These are phyloP conservation scores for Starmerella floricola DNA, from an alignment of 805 yeast species.

Conservation along the genomic window DNA sequence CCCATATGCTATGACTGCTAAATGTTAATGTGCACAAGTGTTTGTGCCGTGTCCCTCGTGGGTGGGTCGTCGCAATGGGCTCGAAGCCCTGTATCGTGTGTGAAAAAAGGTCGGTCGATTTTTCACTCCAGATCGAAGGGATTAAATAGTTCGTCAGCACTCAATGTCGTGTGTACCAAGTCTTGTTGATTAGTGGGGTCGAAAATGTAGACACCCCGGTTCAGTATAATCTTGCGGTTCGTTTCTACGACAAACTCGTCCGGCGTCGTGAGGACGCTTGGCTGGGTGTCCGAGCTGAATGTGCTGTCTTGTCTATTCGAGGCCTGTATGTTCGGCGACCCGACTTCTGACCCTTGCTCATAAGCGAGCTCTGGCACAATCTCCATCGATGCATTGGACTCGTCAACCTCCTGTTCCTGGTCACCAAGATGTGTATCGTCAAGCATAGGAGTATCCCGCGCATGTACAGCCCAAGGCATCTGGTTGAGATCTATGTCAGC, in stretches of 20 bases:
- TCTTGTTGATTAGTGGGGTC: constrained; percentile 11
- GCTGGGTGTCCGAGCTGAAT: not conserved
- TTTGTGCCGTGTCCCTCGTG: too few species aligned
- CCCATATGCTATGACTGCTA: too few species aligned
- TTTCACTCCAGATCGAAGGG: constrained; percentile 17
- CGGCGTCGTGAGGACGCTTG: not conserved
- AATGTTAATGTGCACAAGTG: too few species aligned
- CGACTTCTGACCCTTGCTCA: not conserved
- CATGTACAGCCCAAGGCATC: not conserved
- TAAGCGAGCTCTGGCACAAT: too few species aligned
- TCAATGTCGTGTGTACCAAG: constrained; percentile 2
- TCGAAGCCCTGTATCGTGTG: too few species aligned
- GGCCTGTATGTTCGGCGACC: not conserved
- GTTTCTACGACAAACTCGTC: constrained; percentile 6
- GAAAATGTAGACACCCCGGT: constrained; percentile 22
- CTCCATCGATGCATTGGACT: too few species aligned
- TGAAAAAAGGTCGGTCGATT: too few species aligned
- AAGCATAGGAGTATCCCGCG: constrained; percentile 2
- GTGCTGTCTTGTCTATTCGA: constrained; percentile 1
- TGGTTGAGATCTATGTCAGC: not conserved
- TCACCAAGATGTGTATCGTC: too few species aligned
- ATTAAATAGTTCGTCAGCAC: constrained; percentile 19
- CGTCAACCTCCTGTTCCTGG: not conserved
- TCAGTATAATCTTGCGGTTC: constrained; percentile 13
- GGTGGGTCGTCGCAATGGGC: too few species aligned